Evolutionary conservation across 176 grass and related monocot genomes (phyloP).

Genomic region (Paspalum notatum): DNA sequence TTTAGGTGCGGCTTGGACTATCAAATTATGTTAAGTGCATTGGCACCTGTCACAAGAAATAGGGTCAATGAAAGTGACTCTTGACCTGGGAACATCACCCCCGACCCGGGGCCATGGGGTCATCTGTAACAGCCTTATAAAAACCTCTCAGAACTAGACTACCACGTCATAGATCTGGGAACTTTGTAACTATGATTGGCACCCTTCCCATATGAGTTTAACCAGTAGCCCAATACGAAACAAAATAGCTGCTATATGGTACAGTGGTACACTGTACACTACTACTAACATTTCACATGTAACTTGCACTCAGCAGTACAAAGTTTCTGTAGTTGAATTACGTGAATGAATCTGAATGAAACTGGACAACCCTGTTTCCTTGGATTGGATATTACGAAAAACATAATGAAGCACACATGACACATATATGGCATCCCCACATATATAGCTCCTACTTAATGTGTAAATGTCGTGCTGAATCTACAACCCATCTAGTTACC

Average conservation of each 20-base stretch:
- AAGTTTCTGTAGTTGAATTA: background rate
- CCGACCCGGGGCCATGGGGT: too few relatives aligned
- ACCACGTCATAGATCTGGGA: too few relatives aligned
- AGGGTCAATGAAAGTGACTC: too few relatives aligned
- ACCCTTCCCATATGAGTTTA: background rate
- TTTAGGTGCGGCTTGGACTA: too few relatives aligned
- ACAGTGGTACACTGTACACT: too few relatives aligned
- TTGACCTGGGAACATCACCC: too few relatives aligned
- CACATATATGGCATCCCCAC: too few relatives aligned
- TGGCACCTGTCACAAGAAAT: too few relatives aligned
- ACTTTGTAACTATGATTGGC: background rate
- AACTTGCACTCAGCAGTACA: background rate
- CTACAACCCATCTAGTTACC: background rate
- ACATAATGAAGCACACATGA: background rate
- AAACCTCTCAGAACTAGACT: too few relatives aligned
- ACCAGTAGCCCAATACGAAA: background rate
- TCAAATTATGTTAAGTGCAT: too few relatives aligned
- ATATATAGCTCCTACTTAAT: background rate
- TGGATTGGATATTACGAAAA: background rate
- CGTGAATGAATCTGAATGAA: conserved; percentile 26
- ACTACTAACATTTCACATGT: background rate
- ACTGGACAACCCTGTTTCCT: background rate
- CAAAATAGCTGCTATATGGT: background rate
- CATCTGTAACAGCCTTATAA: too few relatives aligned
- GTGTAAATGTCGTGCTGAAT: background rate